These are phyloP conservation scores for Paralagenidium karlingii DNA, from an alignment of 352 stramenopile species.

Conservation along the genomic window DNA sequence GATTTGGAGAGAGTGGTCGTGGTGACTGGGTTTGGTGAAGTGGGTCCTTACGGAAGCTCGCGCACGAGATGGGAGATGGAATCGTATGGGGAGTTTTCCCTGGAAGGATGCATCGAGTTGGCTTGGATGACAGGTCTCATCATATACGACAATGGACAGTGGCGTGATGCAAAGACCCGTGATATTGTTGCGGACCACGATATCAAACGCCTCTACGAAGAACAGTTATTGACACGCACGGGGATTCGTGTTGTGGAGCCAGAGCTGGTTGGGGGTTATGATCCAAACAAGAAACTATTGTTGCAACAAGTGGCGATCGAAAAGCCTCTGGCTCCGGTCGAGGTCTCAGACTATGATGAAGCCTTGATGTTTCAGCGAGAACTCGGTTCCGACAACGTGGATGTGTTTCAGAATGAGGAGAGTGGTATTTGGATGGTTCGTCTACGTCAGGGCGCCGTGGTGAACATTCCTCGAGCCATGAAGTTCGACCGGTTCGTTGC, in stretches of 20 bases:
- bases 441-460: slow-evolving; percentile 60
- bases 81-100: slow-evolving; percentile 78
- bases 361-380: slow-evolving; percentile 69
- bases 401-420: slow-evolving; percentile 54
- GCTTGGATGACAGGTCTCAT: slow-evolving; percentile 80
- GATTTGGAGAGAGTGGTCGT: slow-evolving; percentile 77
- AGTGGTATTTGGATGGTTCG: slow-evolving; percentile 76
- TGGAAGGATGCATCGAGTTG: slow-evolving; percentile 82
- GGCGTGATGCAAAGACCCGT: slow-evolving; percentile 74
- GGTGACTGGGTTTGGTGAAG: slow-evolving; percentile 76
- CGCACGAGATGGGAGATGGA: slow-evolving; percentile 87
- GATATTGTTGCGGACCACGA: slow-evolving; percentile 61
- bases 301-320: slow-evolving; percentile 81
- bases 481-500: slow-evolving; percentile 78
- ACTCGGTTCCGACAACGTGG: slow-evolving; percentile 69
- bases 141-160: slow-evolving; percentile 67
- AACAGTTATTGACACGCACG: slow-evolving; percentile 59
- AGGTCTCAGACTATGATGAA: slow-evolving; percentile 73
- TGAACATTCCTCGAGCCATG: slow-evolving; percentile 73
- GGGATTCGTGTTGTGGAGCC: slow-evolving; percentile 81
- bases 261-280: slow-evolving; percentile 79
- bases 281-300: slow-evolving; percentile 80
- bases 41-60: slow-evolving; percentile 76
- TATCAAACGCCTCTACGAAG: slow-evolving; percentile 74
- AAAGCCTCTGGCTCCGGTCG: slow-evolving; percentile 81